These are phyloP conservation scores for Plectosphaerella sp. DNA, from an alignment of 2,329 filamentous ascomycete genomes.

Conservation along the genomic window DNA sequence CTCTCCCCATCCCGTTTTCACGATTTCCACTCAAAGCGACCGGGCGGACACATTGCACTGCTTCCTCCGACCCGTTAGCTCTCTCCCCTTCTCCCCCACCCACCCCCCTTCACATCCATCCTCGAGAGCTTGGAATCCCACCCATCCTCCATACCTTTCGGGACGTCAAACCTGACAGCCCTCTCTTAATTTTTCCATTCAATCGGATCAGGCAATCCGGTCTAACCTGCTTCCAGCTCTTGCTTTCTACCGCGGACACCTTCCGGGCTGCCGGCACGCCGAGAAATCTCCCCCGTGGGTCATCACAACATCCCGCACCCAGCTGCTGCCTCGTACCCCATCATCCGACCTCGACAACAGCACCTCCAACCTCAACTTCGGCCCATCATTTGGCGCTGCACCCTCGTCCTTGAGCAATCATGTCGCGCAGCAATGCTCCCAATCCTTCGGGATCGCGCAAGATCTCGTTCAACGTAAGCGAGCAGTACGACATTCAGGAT, in stretches of 20 bases:
- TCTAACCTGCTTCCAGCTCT: no score
- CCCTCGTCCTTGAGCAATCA: slow-evolving; percentile 19
- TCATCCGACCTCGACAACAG: slow-evolving; percentile 6
- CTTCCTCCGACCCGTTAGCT: no score
- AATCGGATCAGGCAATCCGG: not conserved
- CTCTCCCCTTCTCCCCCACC: slow-evolving; percentile 5
- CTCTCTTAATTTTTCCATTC: slow-evolving; percentile 2
- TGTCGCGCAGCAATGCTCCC: slow-evolving; percentile 54
- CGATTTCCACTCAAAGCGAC: no score
- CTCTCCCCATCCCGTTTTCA: not conserved
- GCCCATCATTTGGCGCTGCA: not conserved
- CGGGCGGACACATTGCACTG: no score
- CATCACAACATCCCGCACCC: no score
- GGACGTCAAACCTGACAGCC: slow-evolving; percentile 1
- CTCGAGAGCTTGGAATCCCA: not conserved
- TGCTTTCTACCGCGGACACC: not conserved
- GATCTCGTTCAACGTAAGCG: slow-evolving; percentile 99
- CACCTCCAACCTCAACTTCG: no score
- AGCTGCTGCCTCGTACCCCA: not conserved
- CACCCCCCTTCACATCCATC: slow-evolving; percentile 4
- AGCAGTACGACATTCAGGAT: slow-evolving; percentile 99
- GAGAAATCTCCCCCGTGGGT: not conserved
- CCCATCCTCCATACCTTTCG: not conserved
- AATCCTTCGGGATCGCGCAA: slow-evolving; percentile 69
- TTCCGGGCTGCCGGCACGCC: not conserved